Evolutionary conservation across 805 yeast genomes (phyloP).

Genomic region (Ogataea ramenticola): DNA sequence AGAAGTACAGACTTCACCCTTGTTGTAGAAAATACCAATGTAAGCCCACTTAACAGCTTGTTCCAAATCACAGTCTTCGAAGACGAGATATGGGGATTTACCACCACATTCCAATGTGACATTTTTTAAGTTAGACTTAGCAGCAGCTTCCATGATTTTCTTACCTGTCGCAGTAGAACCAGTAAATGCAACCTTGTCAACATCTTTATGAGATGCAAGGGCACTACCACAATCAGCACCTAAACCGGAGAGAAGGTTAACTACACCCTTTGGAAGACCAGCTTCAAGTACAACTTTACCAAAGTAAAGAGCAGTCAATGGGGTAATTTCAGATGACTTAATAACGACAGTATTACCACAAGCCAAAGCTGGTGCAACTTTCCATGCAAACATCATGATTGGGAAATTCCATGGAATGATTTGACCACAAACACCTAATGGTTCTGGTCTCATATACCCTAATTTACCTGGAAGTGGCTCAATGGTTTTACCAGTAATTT

Average conservation of each 20-base stretch:
- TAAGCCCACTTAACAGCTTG: constrained; percentile 47
- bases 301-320: constrained; percentile 61
- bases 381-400: constrained; percentile 71
- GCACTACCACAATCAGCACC: constrained; percentile 67
- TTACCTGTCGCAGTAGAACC: constrained; percentile 76
- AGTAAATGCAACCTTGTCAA: constrained; percentile 71
- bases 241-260: constrained; percentile 64
- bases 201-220: constrained; percentile 54
- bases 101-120: constrained; percentile 60
- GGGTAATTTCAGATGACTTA: constrained; percentile 73
- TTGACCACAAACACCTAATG: constrained; percentile 72
- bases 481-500: constrained; percentile 57
- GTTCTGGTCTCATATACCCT: constrained; percentile 46
- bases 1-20: constrained; percentile 42
- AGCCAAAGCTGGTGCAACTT: constrained; percentile 68
- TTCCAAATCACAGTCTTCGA: constrained; percentile 47
- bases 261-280: constrained; percentile 71
- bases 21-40: constrained; percentile 37
- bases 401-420: constrained; percentile 85
- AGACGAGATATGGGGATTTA: constrained; percentile 45
- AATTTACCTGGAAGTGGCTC: constrained; percentile 44
- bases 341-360: constrained; percentile 68
- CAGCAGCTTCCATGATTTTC: constrained; percentile 60
- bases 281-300: constrained; percentile 57
- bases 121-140: constrained; percentile 45